phyloP scores from a whole-genome alignment of 192 early-diverging fungal species.

The Neocallimastix lanati region DNA sequence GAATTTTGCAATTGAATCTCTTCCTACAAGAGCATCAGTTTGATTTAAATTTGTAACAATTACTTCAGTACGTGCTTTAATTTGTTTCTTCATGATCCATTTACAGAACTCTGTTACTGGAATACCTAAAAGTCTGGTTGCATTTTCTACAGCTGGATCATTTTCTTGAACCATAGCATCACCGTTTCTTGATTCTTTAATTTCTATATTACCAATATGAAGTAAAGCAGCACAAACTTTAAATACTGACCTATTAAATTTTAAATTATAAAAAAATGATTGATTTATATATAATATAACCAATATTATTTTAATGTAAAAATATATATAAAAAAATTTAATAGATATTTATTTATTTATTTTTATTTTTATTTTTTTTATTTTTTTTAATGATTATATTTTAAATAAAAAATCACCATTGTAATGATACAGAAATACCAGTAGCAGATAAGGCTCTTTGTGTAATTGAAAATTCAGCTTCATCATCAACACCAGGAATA shows the following conservation, averaged over 20 bases:
- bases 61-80: conserved; percentile 79
- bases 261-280: too few relatives aligned
- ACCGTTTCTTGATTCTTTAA: conserved; percentile 21
- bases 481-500: conserved; percentile 81
- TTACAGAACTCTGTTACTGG: conserved; percentile 66
- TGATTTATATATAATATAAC: too few relatives aligned
- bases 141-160: conserved; percentile 50
- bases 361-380: too few relatives aligned
- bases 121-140: conserved; percentile 56
- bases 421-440: conserved; percentile 61
- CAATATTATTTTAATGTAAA: too few relatives aligned
- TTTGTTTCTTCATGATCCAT: conserved; percentile 89
- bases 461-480: conserved; percentile 74
- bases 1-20: conserved; percentile 92
- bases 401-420: too few relatives aligned
- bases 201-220: conserved; percentile 87
- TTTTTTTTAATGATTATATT: too few relatives aligned
- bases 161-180: conserved; percentile 57
- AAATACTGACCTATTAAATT: conserved; percentile 38
- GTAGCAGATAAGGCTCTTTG: conserved; percentile 74
- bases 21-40: conserved; percentile 58
- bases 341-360: too few relatives aligned
- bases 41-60: conserved; percentile 63
- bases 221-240: conserved; percentile 74
- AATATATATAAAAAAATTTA: too few relatives aligned